phyloP scores from a whole-genome alignment of 2,329 filamentous ascomycete genomes.

The Colletotrichum limetticola region DNA sequence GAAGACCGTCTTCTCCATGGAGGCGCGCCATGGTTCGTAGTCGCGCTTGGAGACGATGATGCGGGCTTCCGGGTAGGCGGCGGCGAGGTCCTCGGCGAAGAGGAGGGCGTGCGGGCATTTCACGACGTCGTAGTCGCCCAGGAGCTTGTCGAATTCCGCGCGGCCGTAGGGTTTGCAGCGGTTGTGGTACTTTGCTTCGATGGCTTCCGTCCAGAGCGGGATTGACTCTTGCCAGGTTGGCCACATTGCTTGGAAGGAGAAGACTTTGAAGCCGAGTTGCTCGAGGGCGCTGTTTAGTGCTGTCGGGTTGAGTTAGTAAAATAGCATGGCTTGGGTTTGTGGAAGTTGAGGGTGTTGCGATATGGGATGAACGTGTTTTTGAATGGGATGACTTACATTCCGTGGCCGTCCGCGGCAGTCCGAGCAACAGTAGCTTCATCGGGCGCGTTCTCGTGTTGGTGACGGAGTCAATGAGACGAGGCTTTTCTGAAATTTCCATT shows the following conservation, averaged over 20 bases:
- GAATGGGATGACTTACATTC: neutral
- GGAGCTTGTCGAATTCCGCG: constrained; percentile 2
- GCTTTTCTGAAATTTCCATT: neutral
- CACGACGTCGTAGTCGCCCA: constrained; percentile 5
- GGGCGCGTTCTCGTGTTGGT: neutral
- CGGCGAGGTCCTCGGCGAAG: constrained; percentile 9
- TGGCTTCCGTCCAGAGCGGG: neutral
- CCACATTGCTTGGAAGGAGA: constrained; percentile 13
- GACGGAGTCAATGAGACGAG: neutral
- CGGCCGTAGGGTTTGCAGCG: constrained; percentile 3
- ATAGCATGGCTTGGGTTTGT: neutral
- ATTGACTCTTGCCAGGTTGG: neutral
- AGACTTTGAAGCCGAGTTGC: neutral
- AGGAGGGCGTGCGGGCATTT: constrained; percentile 2
- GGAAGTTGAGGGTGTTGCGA: neutral
- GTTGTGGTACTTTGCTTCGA: neutral
- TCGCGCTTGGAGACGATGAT: constrained; percentile 7
- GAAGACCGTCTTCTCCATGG: too few species aligned
- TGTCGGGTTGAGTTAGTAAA: neutral
- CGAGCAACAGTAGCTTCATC: neutral
- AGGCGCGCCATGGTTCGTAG: neutral
- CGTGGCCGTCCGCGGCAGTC: neutral
- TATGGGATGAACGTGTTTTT: neutral
- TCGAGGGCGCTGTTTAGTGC: neutral
- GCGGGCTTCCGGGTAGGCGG: neutral